Base-by-base conservation (phyloP, 495 filamentous ascomycete species). In the Viridothelium virens region DNA sequence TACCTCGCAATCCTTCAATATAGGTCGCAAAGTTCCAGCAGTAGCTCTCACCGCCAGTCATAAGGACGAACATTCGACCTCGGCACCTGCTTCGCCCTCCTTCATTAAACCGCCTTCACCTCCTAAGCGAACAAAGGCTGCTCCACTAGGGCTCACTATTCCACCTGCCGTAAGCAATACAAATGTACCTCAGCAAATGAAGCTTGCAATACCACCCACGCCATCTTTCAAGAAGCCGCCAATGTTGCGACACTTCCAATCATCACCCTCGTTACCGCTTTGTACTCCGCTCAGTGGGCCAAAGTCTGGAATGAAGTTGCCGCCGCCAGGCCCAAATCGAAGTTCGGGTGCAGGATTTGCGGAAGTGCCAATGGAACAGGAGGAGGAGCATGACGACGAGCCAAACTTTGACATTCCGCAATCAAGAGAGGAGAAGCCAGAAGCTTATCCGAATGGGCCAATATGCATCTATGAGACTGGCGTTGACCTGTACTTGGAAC, bases 401-500 rank as follows among this genome's bases (percentile, higher is more conserved):
- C 85, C 79, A 63, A 83, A 83, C 65, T 82, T 88, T 59, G 89
- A 92, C 48, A 83, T 89, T 63, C 83, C 90, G 14, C 85, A 92
- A 56, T 87, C 87, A 46, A 82, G 77, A 71, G 94, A 94, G 80
- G 85, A 91, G 73, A 88, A 92, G 79, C 86, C 91, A 3, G 91
- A 92, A 33, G 91, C 91, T 3, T 98, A 98, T 74, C 94, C 94
- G 2, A 84, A 93, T 71, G 94, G 94, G 0, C 94, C 94, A 0
- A 88, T 97, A 25, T 86, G 87, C 70, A 96, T 98, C 37, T 95
- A 97, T 68, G 87, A 92, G 53, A 87, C 91, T n/a, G 86, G 89
- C n/a, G 89, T 98, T 1, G 96, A 87, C 70, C 80, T 98, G 0
- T 98, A 96, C 68, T 77, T 96, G 48, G 94, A 98, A 74, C 94